phyloP scores from a whole-genome alignment of 176 grass and related monocot species.

The Hordeum marinum region DNA sequence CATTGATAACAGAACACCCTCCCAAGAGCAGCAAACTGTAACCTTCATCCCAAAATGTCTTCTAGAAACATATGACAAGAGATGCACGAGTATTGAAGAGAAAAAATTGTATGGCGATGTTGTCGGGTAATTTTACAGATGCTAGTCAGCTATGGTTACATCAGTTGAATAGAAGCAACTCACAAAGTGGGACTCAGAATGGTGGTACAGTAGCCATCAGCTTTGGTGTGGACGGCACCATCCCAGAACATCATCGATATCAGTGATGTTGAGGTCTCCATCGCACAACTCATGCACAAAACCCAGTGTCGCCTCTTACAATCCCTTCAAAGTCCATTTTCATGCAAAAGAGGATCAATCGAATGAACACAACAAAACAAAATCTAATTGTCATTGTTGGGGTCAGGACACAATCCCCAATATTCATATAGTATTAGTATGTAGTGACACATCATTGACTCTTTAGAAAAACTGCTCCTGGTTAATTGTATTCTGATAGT shows the following conservation, averaged over 20 bases:
- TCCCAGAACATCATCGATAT: neutral
- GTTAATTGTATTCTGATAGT: constrained; percentile 27
- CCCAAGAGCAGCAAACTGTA: neutral
- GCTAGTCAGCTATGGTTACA: neutral
- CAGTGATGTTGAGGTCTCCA: neutral
- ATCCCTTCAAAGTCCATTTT: neutral
- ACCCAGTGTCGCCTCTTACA: neutral
- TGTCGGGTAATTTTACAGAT: neutral
- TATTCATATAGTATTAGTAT: constrained; percentile 41
- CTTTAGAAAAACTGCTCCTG: constrained; percentile 20
- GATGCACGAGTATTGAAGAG: neutral
- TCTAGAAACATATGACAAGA: neutral
- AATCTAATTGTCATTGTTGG: constrained; percentile 48
- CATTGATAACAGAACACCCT: neutral
- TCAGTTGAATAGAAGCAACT: neutral
- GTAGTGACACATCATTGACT: constrained; percentile 43
- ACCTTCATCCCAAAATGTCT: neutral
- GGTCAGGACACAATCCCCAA: constrained; percentile 69
- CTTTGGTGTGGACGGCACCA: neutral
- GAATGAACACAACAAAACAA: neutral
- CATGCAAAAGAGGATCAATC: neutral
- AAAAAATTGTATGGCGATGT: neutral
- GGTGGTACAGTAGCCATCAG: neutral
- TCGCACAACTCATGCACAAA: neutral
- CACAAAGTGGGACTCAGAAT: neutral